phyloP scores from a whole-genome alignment of 768 basidiomycete species.

The Leccinum obscurum region DNA sequence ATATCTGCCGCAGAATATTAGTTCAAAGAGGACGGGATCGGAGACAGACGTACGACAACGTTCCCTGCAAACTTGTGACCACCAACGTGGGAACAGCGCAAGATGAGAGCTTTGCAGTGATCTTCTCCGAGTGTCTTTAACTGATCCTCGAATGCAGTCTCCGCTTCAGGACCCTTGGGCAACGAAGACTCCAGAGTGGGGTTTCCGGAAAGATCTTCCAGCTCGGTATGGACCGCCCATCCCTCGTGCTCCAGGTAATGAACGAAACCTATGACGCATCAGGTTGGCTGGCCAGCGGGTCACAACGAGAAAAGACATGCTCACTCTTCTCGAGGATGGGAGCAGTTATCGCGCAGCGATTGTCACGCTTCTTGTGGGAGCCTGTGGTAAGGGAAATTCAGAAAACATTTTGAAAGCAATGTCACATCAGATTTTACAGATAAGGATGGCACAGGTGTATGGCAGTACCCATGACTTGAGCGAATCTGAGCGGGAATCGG shows the following conservation, averaged over 20 bases:
- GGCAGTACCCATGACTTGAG: constrained; percentile 80
- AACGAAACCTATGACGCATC: constrained; percentile 50
- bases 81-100: constrained; percentile 88
- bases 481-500: constrained; percentile 41
- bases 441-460: constrained; percentile 83
- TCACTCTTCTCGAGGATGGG: constrained; percentile 77
- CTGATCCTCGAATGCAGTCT: constrained; percentile 49
- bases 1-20: constrained; percentile 53
- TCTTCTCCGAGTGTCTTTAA: constrained; percentile 49
- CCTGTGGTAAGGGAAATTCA: constrained; percentile 47
- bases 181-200: constrained; percentile 28
- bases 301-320: constrained; percentile 22
- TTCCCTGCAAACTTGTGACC: constrained; percentile 94
- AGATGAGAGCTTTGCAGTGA: constrained; percentile 70
- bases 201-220: constrained; percentile 53
- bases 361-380: constrained; percentile 92
- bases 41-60: constrained; percentile 64
- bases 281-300: constrained; percentile 5
- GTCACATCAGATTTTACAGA: constrained; percentile 60
- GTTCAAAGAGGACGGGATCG: not conserved
- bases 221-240: constrained; percentile 75
- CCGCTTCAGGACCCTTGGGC: constrained; percentile 39
- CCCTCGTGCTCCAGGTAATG: constrained; percentile 62
- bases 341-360: constrained; percentile 86
- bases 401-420: not conserved